Evolutionary conservation across 768 basidiomycete genomes (phyloP).

Genomic region (Chalciporus pseudorubinellus): DNA sequence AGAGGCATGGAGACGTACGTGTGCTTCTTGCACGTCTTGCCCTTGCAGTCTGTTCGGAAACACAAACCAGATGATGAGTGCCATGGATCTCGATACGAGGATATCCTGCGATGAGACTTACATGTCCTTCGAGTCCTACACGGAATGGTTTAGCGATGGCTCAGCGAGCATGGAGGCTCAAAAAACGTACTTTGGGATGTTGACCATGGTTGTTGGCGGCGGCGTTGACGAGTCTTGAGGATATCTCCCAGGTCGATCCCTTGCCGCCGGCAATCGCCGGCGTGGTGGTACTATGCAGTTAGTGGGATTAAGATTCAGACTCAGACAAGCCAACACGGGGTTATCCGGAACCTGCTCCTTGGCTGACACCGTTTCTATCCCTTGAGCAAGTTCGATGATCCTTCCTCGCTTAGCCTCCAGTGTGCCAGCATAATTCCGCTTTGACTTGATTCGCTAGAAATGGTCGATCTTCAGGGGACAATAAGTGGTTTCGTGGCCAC

Average conservation of each 20-base stretch:
- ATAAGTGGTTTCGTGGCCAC: too few species aligned
- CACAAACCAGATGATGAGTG: neutral
- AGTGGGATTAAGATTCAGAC: slow-evolving; percentile 15
- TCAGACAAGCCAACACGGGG: slow-evolving; percentile 6
- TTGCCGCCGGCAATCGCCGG: slow-evolving; percentile 27
- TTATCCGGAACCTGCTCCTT: too few species aligned
- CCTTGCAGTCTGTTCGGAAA: slow-evolving; percentile 75
- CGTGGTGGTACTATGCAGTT: slow-evolving; percentile 25
- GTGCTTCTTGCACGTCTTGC: slow-evolving; percentile 96
- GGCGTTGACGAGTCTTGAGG: slow-evolving; percentile 13
- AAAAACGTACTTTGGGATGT: slow-evolving; percentile 83
- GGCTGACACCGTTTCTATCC: too few species aligned
- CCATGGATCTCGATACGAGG: neutral
- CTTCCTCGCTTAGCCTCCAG: too few species aligned
- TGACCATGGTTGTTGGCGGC: slow-evolving; percentile 65
- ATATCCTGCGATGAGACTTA: slow-evolving; percentile 49
- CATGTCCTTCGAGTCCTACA: slow-evolving; percentile 92
- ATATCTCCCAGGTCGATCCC: slow-evolving; percentile 9
- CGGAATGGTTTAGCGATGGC: slow-evolving; percentile 15
- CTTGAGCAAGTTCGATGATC: too few species aligned
- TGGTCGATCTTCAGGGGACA: too few species aligned
- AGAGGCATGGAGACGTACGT: slow-evolving; percentile 74
- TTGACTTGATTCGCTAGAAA: too few species aligned
- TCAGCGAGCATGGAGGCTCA: neutral
- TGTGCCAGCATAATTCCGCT: too few species aligned